A percentile compares a stretch with the other conserved stretches of the same genome.
Conservation (phyloP, 2,329 filamentous ascomycete genomes). For the Penicillium sclerotigenum region DNA sequence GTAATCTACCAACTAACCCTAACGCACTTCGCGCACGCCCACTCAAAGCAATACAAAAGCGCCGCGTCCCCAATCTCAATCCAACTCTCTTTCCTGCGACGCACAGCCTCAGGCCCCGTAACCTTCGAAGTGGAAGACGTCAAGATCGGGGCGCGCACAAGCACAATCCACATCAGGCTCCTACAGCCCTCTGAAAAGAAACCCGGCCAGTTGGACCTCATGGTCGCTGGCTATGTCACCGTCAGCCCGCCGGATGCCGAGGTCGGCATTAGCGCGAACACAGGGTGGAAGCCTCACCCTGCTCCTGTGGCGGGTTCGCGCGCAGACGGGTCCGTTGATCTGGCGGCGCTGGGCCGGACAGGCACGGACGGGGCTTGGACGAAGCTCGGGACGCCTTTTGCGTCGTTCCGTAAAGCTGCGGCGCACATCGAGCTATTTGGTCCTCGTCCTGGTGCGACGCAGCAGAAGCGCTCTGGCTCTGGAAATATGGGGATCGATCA, state of each 20-base stretch:
- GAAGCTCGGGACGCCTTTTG: constrained; percentile 26
- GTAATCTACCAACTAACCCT: constrained; percentile 59
- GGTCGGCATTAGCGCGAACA: constrained; percentile 55
- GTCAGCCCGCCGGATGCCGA: constrained; percentile 59
- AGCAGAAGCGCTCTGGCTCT: constrained; percentile 13
- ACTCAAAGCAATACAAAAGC: constrained; percentile 48
- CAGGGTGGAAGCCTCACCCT: constrained; percentile 53
- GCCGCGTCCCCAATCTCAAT: constrained; percentile 60
- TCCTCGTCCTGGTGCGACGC: constrained; percentile 25
- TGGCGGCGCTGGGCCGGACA: constrained; percentile 17
- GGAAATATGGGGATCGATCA: constrained; percentile 51
- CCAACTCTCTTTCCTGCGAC: constrained; percentile 63
- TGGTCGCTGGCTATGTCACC: constrained; percentile 63
- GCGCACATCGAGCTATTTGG: constrained; percentile 51
- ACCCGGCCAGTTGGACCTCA: constrained; percentile 49
- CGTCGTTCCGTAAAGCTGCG: constrained; percentile 48
- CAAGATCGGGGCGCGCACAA: constrained; percentile 63
- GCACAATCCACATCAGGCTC: constrained; percentile 61
- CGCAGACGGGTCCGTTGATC: constrained; percentile 30
- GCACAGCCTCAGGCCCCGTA: constrained; percentile 58
- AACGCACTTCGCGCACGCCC: constrained; percentile 59
- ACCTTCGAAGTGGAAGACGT: constrained; percentile 59
- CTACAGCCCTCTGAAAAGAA: constrained; percentile 34
- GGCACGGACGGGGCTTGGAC: constrained; percentile 30
- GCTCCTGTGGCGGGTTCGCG: constrained; percentile 39